Conservation (phyloP, 306 rosid genomes). For the Cicer bijugum region DNA sequence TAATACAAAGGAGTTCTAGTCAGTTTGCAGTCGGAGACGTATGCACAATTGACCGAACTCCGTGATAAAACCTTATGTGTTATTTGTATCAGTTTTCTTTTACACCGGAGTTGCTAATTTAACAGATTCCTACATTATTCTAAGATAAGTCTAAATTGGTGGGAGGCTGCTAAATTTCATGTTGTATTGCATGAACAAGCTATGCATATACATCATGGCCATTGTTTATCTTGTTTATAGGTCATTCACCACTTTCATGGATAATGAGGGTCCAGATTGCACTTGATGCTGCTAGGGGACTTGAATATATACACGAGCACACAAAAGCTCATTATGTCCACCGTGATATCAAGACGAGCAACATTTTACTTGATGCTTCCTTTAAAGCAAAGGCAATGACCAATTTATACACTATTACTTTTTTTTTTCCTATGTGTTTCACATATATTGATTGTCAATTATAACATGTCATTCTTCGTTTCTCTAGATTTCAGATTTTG, state of each 20-base stretch:
- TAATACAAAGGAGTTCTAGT: too few relatives aligned
- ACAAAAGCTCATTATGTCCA: conserved; percentile 93
- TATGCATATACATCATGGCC: conserved; percentile 31
- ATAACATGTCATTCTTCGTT: conserved; percentile 21
- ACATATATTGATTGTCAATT: conserved; percentile 33
- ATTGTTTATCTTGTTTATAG: conserved; percentile 52
- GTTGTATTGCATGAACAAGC: conserved; percentile 21
- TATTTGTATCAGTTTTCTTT: too few relatives aligned
- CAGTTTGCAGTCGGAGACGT: too few relatives aligned
- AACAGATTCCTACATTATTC: neutral
- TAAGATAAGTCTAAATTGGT: conserved; percentile 29
- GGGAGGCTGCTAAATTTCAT: conserved; percentile 25
- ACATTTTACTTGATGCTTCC: conserved; percentile 86
- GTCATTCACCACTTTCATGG: conserved; percentile 94
- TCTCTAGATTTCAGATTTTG: conserved; percentile 92
- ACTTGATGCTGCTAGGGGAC: conserved; percentile 94
- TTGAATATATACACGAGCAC: conserved; percentile 98
- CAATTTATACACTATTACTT: conserved; percentile 15
- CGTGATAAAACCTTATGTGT: too few relatives aligned
- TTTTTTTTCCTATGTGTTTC: conserved; percentile 16
- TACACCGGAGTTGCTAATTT: too few relatives aligned
- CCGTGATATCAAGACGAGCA: conserved; percentile 97
- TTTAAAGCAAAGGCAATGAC: conserved; percentile 82
- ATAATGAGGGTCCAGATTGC: conserved; percentile 93
- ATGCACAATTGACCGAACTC: too few relatives aligned